These are phyloP conservation scores for Massariosphaeria phaeospora DNA, from an alignment of 495 filamentous ascomycete species.

Conservation along the genomic window DNA sequence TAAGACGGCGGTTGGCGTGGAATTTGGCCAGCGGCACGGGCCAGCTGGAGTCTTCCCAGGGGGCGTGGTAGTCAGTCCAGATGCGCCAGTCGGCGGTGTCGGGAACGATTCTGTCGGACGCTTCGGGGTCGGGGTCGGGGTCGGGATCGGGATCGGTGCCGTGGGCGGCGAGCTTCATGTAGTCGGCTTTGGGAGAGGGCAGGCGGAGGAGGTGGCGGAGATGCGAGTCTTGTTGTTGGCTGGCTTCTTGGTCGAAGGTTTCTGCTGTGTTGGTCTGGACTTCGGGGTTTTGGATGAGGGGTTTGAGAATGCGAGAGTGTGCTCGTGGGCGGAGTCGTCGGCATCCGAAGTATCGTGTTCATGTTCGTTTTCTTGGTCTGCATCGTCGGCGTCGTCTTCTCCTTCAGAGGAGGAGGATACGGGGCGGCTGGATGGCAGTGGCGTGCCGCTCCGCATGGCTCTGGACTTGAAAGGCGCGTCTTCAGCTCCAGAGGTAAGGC, in stretches of 20 bases:
- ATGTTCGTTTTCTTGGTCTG: too few species aligned
- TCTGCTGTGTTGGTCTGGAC: constrained; percentile 53
- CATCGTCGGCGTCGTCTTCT: background rate
- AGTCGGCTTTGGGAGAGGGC: too few species aligned
- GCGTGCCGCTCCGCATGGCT: constrained; percentile 28
- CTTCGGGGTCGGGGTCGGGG: background rate
- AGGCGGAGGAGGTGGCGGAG: too few species aligned
- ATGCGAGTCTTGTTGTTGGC: too few species aligned
- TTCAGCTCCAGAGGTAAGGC: background rate
- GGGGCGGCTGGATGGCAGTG: constrained; percentile 19
- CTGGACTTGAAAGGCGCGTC: constrained; percentile 10
- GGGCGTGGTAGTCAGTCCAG: constrained; percentile 26
- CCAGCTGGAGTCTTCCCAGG: constrained; percentile 16
- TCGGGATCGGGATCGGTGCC: too few species aligned
- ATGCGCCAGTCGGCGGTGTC: constrained; percentile 49
- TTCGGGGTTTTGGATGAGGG: constrained; percentile 27
- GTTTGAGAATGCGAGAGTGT: constrained; percentile 18
- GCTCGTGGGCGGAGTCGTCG: background rate
- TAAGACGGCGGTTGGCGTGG: constrained; percentile 1
- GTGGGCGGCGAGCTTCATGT: too few species aligned
- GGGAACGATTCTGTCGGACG: constrained; percentile 38
- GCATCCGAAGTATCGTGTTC: background rate
- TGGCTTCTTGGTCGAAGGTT: constrained; percentile 47
- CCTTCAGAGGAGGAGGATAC: constrained; percentile 19
- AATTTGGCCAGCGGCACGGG: constrained; percentile 7